Conservation (phyloP, 2,329 filamentous ascomycete species). For the Fonsecaea monophora region DNA sequence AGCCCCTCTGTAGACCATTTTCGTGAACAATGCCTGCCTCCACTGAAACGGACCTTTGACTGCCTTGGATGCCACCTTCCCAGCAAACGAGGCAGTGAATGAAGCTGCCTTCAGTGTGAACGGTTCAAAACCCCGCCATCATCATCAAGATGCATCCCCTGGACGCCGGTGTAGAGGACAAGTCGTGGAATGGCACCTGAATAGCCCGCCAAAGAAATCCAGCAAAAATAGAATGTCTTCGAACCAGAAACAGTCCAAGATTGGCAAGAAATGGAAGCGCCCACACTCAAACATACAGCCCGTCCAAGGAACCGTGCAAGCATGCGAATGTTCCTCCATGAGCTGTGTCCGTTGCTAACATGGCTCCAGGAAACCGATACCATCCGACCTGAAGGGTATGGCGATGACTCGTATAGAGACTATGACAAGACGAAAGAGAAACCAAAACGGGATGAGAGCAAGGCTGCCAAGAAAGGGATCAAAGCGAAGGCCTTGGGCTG, state of each 20-base stretch:
- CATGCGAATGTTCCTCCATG: neutral
- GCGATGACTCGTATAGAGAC: neutral
- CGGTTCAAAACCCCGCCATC: neutral
- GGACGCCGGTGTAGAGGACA: neutral
- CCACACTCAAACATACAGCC: neutral
- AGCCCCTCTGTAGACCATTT: neutral
- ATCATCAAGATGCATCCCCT: neutral
- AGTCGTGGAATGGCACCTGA: neutral
- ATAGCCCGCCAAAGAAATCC: neutral
- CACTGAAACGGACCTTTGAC: neutral
- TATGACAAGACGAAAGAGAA: neutral
- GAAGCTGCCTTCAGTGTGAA: neutral
- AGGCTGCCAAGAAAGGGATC: neutral
- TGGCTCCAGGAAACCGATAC: neutral
- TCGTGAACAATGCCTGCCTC: neutral
- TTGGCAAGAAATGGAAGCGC: neutral
- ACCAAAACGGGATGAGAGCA: neutral
- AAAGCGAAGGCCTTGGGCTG: neutral
- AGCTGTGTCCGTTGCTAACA: neutral
- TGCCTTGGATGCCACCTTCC: neutral
- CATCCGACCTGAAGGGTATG: slow-evolving; percentile 1
- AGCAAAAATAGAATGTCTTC: neutral
- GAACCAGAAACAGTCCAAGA: neutral
- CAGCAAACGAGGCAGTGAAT: neutral
- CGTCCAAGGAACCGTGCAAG: neutral